These are phyloP conservation scores for Saccharata proteae DNA, from an alignment of 2,329 filamentous ascomycete species.

Conservation along the genomic window DNA sequence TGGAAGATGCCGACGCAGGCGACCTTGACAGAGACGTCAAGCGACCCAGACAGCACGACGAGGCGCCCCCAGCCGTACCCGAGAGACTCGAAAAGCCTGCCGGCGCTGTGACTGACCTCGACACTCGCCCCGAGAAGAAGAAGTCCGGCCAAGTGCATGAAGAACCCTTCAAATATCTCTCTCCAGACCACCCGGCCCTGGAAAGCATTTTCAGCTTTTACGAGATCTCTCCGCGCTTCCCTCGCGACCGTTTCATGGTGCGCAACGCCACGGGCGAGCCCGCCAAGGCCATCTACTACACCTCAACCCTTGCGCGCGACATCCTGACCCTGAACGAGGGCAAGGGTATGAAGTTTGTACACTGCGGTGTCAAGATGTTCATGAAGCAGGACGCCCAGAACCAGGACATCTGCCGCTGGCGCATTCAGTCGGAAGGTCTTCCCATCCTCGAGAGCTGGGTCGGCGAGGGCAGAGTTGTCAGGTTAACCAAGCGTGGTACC, in stretches of 20 bases:
- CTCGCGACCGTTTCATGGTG: constrained; percentile 86
- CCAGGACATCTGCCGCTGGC: constrained; percentile 79
- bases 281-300: constrained; percentile 95
- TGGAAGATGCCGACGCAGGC: constrained; percentile 23
- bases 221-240: constrained; percentile 70
- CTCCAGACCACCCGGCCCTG: constrained; percentile 63
- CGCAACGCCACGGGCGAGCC: constrained; percentile 82
- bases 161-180: constrained; percentile 89
- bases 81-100: constrained; percentile 1
- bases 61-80: constrained; percentile 9
- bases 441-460: constrained; percentile 86
- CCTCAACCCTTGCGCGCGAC: constrained; percentile 68
- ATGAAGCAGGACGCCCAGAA: constrained; percentile 92
- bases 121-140: constrained; percentile 22
- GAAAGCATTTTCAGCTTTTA: constrained; percentile 73
- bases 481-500: constrained; percentile 64
- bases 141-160: constrained; percentile 48
- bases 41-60: constrained; percentile 13
- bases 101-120: background rate
- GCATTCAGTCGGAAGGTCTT: constrained; percentile 90
- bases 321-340: constrained; percentile 83
- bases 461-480: constrained; percentile 62
- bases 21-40: constrained; percentile 18
- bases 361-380: constrained; percentile 97
- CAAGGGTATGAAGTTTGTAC: constrained; percentile 85